Base-by-base conservation (phyloP, 352 stramenopile species). In the Elongisporangium anandrum region DNA sequence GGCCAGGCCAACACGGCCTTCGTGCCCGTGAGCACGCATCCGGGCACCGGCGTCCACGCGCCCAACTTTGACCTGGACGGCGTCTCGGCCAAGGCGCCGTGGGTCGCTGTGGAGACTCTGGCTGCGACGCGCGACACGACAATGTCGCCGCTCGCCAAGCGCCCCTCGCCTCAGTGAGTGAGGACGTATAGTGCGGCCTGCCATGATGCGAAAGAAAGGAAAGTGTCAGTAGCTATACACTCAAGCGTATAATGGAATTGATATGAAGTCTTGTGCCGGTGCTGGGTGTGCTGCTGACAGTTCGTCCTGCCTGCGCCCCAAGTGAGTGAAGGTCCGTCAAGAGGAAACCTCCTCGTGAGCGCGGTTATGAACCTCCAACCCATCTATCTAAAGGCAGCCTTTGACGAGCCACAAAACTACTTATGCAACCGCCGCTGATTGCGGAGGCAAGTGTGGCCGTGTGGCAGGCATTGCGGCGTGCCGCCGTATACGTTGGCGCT, bases 11-110 rank as follows among this genome's bases (percentile, higher is more conserved):
- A 61, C 19, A 76, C 69, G n/a, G 34, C 34, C 12, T 81, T 84
- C 52, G 72, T 84, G 26, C 73, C 77, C 19, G 71, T 87, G 51
- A 84, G 74, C 60, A 83, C 75, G 12, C 75, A 85, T 57, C 76
- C 76, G 24, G 79, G 81, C 50, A 74, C 70, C n/a, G 65, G 77
- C 9, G 79, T 88, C 59, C 78, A 69, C 58, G 79, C 81, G 48
- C 74, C 81, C 29, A 91, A 90, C 62, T 85, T 90, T 60, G 77
- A 90, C 56, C 39, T 90, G 50, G 74, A 79, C 39, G 71, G 77
- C 50, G 64, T 78, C 23, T 80, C 77, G 41, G 70, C 79, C 34
- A 87, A 83, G 62, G 81, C 79, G 22, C 84, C 84, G 13, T 91
- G 84, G 81, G 82, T 78, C 52, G 57, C 77, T 21, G 81, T 88